phyloP scores from a whole-genome alignment of 305 asterid genomes.

The Fraxinus platypoda region DNA sequence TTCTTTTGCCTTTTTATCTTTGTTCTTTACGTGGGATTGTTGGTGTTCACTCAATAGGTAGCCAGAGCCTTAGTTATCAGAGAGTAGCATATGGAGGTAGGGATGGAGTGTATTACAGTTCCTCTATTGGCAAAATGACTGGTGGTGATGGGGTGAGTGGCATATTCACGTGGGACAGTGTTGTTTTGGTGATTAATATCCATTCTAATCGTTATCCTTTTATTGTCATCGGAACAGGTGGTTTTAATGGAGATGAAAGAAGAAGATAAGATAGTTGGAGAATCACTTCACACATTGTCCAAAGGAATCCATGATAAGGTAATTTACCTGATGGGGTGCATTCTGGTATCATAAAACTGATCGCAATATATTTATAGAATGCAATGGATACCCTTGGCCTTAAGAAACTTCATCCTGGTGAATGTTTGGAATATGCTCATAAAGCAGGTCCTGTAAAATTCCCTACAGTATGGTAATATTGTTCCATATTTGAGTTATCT shows the following conservation, averaged over 20 bases:
- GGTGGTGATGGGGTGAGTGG: slow-evolving; percentile 81
- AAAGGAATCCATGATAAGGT: slow-evolving; percentile 78
- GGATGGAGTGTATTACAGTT: slow-evolving; percentile 56
- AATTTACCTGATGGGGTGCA: slow-evolving; percentile 8
- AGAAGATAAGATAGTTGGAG: slow-evolving; percentile 61
- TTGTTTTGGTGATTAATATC: background rate
- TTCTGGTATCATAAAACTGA: background rate
- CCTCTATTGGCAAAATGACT: slow-evolving; percentile 58
- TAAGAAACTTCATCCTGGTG: background rate
- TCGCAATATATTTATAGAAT: background rate
- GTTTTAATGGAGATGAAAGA: slow-evolving; percentile 71
- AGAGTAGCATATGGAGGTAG: slow-evolving; percentile 64
- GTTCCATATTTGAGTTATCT: background rate
- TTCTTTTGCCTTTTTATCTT: background rate
- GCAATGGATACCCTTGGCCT: background rate
- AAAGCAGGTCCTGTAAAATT: background rate
- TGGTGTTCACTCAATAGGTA: slow-evolving; percentile 37
- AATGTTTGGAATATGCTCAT: background rate
- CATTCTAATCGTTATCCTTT: background rate
- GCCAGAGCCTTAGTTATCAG: slow-evolving; percentile 47
- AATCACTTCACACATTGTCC: slow-evolving; percentile 69
- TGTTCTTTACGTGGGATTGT: background rate
- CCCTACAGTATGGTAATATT: background rate
- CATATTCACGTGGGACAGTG: background rate
- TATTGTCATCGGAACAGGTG: slow-evolving; percentile 39